These are phyloP conservation scores for Colletotrichum scovillei DNA, from an alignment of 2,329 filamentous ascomycete species.

Conservation along the genomic window DNA sequence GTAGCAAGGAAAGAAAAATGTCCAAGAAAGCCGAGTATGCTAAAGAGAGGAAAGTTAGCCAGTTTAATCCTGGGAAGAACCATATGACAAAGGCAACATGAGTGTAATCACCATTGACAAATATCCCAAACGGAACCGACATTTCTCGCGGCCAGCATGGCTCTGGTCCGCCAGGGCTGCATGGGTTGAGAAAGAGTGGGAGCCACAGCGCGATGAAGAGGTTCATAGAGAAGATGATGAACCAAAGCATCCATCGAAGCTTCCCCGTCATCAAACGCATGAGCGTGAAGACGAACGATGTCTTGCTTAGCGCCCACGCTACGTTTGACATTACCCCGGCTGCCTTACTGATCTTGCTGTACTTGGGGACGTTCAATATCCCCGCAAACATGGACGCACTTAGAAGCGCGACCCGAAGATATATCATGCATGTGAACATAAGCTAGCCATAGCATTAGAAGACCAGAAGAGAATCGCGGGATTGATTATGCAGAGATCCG, in stretches of 20 bases:
- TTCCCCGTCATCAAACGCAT: neutral
- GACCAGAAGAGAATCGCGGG: neutral
- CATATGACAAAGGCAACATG: too few species aligned
- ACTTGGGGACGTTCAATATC: neutral
- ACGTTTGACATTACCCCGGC: neutral
- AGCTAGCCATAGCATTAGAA: neutral
- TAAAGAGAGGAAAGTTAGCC: neutral
- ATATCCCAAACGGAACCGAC: neutral
- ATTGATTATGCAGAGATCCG: too few species aligned
- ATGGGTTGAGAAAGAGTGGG: neutral
- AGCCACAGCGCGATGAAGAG: neutral
- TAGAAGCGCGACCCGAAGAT: neutral
- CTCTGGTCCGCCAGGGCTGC: neutral
- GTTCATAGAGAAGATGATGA: slow-evolving; percentile 1
- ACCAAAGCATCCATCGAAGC: neutral
- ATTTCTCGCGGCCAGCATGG: neutral
- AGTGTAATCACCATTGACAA: neutral
- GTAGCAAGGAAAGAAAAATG: neutral
- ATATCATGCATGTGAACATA: neutral
- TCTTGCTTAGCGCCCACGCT: neutral
- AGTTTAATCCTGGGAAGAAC: too few species aligned
- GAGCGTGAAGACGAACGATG: neutral
- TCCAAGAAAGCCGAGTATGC: neutral
- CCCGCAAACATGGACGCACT: neutral
- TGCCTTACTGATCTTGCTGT: neutral